Percentiles rank a stretch among this genome's conserved stretches.
Evolutionary conservation across 306 rosid species (phyloP).

Genomic region (Rubus idaeus): DNA sequence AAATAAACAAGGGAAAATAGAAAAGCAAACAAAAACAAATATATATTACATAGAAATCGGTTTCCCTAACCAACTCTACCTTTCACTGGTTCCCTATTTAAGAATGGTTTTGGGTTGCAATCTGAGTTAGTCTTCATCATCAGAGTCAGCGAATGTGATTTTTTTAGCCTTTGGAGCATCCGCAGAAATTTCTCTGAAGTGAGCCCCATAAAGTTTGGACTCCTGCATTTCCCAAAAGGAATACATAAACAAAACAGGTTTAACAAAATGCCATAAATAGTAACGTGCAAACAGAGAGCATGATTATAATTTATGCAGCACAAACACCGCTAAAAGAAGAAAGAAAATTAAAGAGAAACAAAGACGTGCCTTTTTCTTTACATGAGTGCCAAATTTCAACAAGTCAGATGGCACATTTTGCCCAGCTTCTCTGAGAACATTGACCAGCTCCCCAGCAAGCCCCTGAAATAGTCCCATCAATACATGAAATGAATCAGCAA

Average conservation of each 20-base stretch:
- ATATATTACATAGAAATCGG: not conserved
- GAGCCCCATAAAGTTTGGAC: conserved; percentile 92
- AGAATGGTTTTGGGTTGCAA: conserved; percentile 13
- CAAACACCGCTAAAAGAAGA: not conserved
- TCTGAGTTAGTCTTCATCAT: conserved; percentile 58
- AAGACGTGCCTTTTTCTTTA: conserved; percentile 80
- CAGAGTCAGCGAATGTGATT: conserved; percentile 74
- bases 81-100: not conserved
- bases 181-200: conserved; percentile 80
- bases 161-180: conserved; percentile 79
- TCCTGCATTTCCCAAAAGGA: conserved; percentile 46
- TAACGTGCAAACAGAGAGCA: too few species aligned
- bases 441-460: conserved; percentile 95
- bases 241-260: not conserved
- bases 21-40: not conserved
- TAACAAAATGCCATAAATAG: too few species aligned
- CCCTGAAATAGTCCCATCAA: conserved; percentile 53
- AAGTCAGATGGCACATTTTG: conserved; percentile 72
- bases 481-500: not conserved
- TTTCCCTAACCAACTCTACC: not conserved
- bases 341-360: conserved; percentile 8
- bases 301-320: not conserved
- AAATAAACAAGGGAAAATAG: not conserved
- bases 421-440: conserved; percentile 91
- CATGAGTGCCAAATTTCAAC: conserved; percentile 87